Evolutionary conservation across 805 yeast species (phyloP), one percentile per base, ranked within the genome.

Genomic region (Barnettozyma vustinii): DNA sequence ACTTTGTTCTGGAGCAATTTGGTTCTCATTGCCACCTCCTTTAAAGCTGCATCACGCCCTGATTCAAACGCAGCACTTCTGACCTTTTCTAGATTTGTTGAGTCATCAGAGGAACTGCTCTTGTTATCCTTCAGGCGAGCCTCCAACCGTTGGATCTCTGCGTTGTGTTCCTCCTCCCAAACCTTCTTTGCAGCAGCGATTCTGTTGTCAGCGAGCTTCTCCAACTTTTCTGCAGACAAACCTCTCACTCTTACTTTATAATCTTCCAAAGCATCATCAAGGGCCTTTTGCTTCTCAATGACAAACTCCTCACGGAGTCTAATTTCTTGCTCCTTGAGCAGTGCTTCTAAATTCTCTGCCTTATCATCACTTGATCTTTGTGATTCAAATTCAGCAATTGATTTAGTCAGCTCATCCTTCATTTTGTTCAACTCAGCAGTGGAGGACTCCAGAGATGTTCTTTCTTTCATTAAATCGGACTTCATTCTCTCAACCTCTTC

Each of bases 1-100:
- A 76, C 50, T 53, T 74, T 70, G n/a, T 61, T 53, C 42, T 66
- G 75, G 37, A 84, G 60, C n/a, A 68, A 66, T 39, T 68, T 66
- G 33, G 64, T 63, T 42, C 70, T 70, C 57, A 68, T 69, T 1
- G 70, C 69, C 57, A 66, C 54, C 66, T 67, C 62, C 54, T 52
- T 60, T 52, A 57, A 25, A 9, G 63, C 54, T 1, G 63, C 57
- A 21, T 59, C 55, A 47, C 61, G 59, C 15, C 60, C 65, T 26
- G 56, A 50, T 7, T 53, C 53, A 16, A 52, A 46, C 16, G 54
- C 54, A 27, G 54, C 49, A 37, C 54, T 52, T 44, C 53, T 57
- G 21, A 44, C 39, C 12, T 46, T 55, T 18, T 67, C 61, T 25
- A 69, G 49, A 39, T 68, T 40, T 30, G 39, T 40, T 9, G 30